Percentiles rank a stretch among this genome's conserved stretches.
phyloP scores from a whole-genome alignment of 2,329 filamentous ascomycete species.

The Metarhizium brunneum region DNA sequence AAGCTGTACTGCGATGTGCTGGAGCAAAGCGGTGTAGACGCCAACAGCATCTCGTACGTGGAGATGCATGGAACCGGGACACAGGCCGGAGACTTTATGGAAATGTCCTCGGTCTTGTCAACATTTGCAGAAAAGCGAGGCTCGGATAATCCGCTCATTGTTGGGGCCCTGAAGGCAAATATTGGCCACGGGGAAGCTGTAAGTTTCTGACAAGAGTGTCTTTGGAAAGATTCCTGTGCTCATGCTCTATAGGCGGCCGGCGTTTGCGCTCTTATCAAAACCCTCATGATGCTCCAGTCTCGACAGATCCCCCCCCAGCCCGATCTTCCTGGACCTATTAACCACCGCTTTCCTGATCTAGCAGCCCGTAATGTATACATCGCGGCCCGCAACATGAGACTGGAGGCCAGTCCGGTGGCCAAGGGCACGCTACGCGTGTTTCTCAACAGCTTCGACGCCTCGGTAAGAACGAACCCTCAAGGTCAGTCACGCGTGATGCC shows the following conservation, averaged over 20 bases:
- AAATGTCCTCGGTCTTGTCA: slow-evolving; percentile 62
- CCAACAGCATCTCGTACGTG: slow-evolving; percentile 68
- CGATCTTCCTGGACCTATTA: slow-evolving; percentile 14
- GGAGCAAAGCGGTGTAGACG: slow-evolving; percentile 62
- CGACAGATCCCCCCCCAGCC: slow-evolving; percentile 14
- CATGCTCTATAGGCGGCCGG: slow-evolving; percentile 12
- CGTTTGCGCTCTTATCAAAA: slow-evolving; percentile 20
- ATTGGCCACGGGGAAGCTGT: slow-evolving; percentile 47
- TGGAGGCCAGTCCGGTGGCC: neutral
- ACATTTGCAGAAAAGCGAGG: slow-evolving; percentile 17
- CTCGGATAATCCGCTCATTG: neutral
- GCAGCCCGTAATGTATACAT: slow-evolving; percentile 10
- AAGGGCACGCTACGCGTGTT: slow-evolving; percentile 12
- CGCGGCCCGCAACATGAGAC: slow-evolving; percentile 24
- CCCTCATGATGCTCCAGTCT: slow-evolving; percentile 20
- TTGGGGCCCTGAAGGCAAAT: slow-evolving; percentile 46
- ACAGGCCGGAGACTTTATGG: slow-evolving; percentile 71
- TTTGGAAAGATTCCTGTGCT: neutral
- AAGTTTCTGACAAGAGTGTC: neutral
- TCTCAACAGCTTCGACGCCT: slow-evolving; percentile 27
- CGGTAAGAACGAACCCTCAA: slow-evolving; percentile 1
- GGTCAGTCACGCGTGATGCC: neutral
- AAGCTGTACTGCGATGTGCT: slow-evolving; percentile 61
- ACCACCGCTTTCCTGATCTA: slow-evolving; percentile 16
- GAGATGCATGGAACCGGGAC: slow-evolving; percentile 88